phyloP scores from a whole-genome alignment of 2,329 filamentous ascomycete species.

The Fusarium nurragi region DNA sequence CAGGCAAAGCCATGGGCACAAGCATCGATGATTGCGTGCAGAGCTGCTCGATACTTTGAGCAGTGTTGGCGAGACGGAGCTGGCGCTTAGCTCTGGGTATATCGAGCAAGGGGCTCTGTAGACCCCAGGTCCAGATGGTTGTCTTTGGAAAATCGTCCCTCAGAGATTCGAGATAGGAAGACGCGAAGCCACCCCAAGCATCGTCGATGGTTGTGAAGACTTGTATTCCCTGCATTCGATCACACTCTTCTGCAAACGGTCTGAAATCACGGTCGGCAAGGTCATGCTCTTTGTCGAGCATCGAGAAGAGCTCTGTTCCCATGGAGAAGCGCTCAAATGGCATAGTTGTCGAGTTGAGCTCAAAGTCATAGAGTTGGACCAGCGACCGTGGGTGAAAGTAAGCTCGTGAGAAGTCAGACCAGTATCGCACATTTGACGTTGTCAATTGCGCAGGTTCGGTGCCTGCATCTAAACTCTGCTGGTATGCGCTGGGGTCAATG shows the following conservation, averaged over 20 bases:
- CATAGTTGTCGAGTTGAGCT: constrained; percentile 80
- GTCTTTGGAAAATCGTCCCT: constrained; percentile 92
- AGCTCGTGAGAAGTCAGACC: constrained; percentile 95
- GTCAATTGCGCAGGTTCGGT: constrained; percentile 72
- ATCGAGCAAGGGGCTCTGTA: constrained; percentile 69
- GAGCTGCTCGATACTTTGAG: constrained; percentile 74
- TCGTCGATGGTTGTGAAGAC: constrained; percentile 77
- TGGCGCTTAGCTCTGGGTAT: constrained; percentile 61
- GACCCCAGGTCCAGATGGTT: constrained; percentile 85
- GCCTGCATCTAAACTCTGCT: constrained; percentile 80
- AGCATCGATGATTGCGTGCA: constrained; percentile 78
- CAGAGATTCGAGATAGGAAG: constrained; percentile 78
- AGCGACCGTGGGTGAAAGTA: constrained; percentile 91
- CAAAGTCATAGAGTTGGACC: constrained; percentile 87
- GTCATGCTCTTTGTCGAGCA: constrained; percentile 82
- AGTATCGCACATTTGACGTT: constrained; percentile 82
- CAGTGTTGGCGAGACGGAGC: constrained; percentile 76
- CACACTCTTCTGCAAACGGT: constrained; percentile 90
- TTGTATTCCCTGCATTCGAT: constrained; percentile 90
- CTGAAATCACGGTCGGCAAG: constrained; percentile 90
- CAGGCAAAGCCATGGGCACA: constrained; percentile 75
- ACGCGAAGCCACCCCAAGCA: constrained; percentile 82
- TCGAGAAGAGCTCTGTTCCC: constrained; percentile 79
- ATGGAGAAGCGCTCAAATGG: constrained; percentile 92
- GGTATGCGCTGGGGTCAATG: constrained; percentile 79